Percentiles rank a stretch among this genome's conserved stretches.
These are phyloP conservation scores for Henckelia pumila DNA, from an alignment of 257 asterid species.

Conservation along the genomic window DNA sequence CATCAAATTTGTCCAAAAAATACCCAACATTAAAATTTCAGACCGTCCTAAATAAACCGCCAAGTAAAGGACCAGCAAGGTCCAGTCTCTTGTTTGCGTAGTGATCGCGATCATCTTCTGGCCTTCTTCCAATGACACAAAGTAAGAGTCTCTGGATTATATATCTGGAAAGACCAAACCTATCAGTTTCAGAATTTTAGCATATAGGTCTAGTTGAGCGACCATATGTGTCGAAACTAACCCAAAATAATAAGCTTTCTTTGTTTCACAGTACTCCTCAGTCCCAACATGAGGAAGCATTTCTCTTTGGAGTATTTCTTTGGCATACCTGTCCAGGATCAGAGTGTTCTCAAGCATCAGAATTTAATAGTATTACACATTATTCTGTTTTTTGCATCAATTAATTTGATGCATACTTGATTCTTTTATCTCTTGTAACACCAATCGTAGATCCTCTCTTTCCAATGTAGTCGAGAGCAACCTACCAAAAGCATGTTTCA, in stretches of 20 bases:
- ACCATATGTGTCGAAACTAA: constrained; percentile 27
- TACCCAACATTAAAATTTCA: background rate
- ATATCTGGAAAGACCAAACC: constrained; percentile 48
- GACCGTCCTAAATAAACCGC: constrained; percentile 76
- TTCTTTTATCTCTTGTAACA: constrained; percentile 91
- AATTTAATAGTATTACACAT: background rate
- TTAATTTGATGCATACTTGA: constrained; percentile 53
- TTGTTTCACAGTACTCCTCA: no score
- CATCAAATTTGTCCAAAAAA: constrained; percentile 11
- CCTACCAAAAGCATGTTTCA: constrained; percentile 42
- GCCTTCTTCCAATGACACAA: constrained; percentile 74
- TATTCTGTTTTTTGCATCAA: background rate
- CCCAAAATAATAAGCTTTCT: constrained; percentile 98
- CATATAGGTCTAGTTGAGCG: constrained; percentile 22
- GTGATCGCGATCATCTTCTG: constrained; percentile 84
- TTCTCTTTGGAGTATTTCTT: constrained; percentile 91
- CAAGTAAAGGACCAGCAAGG: constrained; percentile 84
- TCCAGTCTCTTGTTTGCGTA: constrained; percentile 86
- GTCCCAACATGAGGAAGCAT: constrained; percentile 99
- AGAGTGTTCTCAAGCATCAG: background rate
- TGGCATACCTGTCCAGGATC: constrained; percentile 70
- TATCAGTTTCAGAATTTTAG: constrained; percentile 6
- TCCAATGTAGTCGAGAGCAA: constrained; percentile 95
- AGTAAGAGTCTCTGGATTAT: constrained; percentile 85
- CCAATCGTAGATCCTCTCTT: constrained; percentile 98